Conservation (phyloP, 306 rosid genomes). For the Cicer judaicum region DNA sequence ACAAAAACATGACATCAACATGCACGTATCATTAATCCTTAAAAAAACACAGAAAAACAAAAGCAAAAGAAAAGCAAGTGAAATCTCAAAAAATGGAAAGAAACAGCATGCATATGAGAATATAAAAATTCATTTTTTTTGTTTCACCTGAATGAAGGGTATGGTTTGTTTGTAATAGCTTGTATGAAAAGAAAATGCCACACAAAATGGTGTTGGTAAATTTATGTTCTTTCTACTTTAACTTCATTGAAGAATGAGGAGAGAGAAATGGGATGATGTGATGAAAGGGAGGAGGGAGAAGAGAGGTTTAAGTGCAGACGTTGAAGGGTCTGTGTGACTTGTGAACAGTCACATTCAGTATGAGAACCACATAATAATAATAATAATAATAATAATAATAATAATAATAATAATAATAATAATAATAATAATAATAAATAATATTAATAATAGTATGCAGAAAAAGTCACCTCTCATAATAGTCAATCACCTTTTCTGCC, state of each 20-base stretch:
- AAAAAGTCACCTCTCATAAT: conserved; percentile 24
- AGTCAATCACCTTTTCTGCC: conserved; percentile 45
- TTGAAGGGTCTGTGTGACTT: conserved; percentile 51
- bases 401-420: conserved; percentile 33
- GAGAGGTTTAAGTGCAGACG: conserved; percentile 49
- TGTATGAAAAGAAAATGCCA: conserved; percentile 44
- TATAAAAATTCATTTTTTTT: neutral
- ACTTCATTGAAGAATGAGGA: conserved; percentile 37
- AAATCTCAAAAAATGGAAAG: conserved; percentile 25
- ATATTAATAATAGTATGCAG: conserved; percentile 8
- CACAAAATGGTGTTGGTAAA: conserved; percentile 38
- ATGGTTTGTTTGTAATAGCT: conserved; percentile 38
- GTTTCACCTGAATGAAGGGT: neutral
- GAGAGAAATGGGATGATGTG: neutral
- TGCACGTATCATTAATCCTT: conserved; percentile 49
- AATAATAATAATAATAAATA: conserved; percentile 31
- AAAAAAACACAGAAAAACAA: neutral
- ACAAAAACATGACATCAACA: conserved; percentile 76
- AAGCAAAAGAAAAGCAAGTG: conserved; percentile 26
- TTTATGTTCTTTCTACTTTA: conserved; percentile 36
- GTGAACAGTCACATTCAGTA: conserved; percentile 52
- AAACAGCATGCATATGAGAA: conserved; percentile 47
- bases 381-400: conserved; percentile 34
- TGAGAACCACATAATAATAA: conserved; percentile 62
- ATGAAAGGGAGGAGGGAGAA: neutral